Percentiles rank a stretch among this genome's conserved stretches.
Conservation (phyloP, 306 rosid species). For the Corylus avellana region DNA sequence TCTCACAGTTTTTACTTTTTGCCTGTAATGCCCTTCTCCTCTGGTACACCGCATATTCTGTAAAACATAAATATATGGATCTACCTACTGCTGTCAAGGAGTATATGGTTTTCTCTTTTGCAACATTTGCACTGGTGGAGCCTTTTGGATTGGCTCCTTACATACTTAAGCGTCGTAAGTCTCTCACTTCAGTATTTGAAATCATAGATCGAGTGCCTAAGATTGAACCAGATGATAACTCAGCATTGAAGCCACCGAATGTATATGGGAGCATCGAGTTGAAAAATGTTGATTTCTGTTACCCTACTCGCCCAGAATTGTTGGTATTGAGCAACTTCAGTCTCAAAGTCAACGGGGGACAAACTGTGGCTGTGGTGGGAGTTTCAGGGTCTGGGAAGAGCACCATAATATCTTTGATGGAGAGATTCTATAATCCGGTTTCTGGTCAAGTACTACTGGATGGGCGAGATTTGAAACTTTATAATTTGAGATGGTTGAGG, state of each 20-base stretch:
- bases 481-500: slow-evolving; percentile 96
- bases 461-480: slow-evolving; percentile 86
- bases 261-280: slow-evolving; percentile 96
- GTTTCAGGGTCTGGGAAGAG: slow-evolving; percentile 99
- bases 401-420: slow-evolving; percentile 90
- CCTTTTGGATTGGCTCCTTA: slow-evolving; percentile 99
- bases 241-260: slow-evolving; percentile 88
- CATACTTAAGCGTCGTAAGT: slow-evolving; percentile 97
- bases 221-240: slow-evolving; percentile 92
- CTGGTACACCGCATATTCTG: slow-evolving; percentile 82
- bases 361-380: slow-evolving; percentile 96
- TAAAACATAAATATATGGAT: slow-evolving; percentile 37
- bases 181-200: slow-evolving; percentile 95
- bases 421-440: slow-evolving; percentile 97
- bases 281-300: slow-evolving; percentile 90
- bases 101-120: slow-evolving; percentile 97
- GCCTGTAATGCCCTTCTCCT: slow-evolving; percentile 99
- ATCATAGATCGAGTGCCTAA: slow-evolving; percentile 93
- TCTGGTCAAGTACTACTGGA: slow-evolving; percentile 96
- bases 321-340: slow-evolving; percentile 95
- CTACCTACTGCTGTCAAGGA: slow-evolving; percentile 82
- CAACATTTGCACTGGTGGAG: slow-evolving; percentile 98
- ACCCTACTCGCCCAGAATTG: slow-evolving; percentile 94
- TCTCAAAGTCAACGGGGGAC: slow-evolving; percentile 92
- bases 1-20: slow-evolving; percentile 95